Conservation (phyloP, 2,329 filamentous ascomycete genomes). For the Phyllosticta paracitricarpa region DNA sequence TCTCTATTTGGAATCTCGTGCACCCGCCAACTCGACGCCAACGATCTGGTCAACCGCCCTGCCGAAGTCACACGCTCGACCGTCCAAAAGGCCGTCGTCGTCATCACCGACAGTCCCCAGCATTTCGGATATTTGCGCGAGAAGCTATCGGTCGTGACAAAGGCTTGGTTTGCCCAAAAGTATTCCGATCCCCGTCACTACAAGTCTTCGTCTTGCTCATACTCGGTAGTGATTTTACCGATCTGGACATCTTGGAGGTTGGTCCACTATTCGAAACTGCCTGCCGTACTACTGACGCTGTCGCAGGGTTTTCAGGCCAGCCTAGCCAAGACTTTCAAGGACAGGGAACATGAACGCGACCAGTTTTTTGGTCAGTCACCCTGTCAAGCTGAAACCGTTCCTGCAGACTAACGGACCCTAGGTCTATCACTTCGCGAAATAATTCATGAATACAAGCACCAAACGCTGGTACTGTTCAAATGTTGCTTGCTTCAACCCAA, state of each 20-base stretch:
- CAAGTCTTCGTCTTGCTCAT: conserved; percentile 11
- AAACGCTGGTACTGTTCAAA: conserved; percentile 89
- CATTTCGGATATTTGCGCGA: conserved; percentile 85
- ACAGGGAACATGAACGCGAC: conserved; percentile 65
- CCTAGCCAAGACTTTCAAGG: conserved; percentile 48
- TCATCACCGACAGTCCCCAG: conserved; percentile 84
- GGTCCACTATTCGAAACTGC: background rate
- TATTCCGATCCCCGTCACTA: conserved; percentile 21
- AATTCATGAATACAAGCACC: conserved; percentile 87
- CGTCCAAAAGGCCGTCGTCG: conserved; percentile 95
- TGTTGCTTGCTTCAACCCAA: conserved; percentile 90
- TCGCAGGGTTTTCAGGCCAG: conserved; percentile 77
- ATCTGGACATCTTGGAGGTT: conserved; percentile 73
- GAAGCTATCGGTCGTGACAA: conserved; percentile 80
- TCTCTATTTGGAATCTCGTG: conserved; percentile 95
- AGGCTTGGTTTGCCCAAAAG: conserved; percentile 91
- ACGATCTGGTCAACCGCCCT: conserved; percentile 64
- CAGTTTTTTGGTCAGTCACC: conserved; percentile 61
- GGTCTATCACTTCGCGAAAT: conserved; percentile 74
- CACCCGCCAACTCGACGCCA: conserved; percentile 79
- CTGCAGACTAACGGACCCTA: conserved; percentile 18
- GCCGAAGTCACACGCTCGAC: conserved; percentile 92
- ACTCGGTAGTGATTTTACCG: conserved; percentile 62
- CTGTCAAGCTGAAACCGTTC: conserved; percentile 28
- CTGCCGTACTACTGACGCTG: conserved; percentile 9